Evolutionary conservation across 352 stramenopile species (phyloP).

Genomic region (Pythium sp.): DNA sequence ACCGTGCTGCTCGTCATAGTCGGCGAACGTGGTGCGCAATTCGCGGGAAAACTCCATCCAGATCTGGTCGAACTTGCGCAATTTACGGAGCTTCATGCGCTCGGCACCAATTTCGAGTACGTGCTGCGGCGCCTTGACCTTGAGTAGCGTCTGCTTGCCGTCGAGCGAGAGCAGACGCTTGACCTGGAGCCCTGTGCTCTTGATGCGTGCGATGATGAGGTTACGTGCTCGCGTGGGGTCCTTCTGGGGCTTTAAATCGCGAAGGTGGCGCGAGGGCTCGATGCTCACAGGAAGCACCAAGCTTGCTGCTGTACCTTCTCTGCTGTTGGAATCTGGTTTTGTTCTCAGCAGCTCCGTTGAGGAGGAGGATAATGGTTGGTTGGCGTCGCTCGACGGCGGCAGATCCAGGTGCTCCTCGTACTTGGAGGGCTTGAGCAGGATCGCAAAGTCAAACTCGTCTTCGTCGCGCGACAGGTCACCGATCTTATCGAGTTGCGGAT

Average conservation of each 20-base stretch:
- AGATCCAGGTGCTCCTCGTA: constrained; percentile 58
- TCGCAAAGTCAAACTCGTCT: constrained; percentile 84
- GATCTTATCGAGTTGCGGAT: constrained; percentile 27
- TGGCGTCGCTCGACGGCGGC: neutral
- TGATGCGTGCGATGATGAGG: constrained; percentile 58
- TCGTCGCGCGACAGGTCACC: constrained; percentile 66
- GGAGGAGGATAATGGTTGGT: neutral
- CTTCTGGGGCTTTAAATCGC: neutral
- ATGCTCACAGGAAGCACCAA: neutral
- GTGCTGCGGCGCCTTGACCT: constrained; percentile 64
- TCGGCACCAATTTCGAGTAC: constrained; percentile 72
- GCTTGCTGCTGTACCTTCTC: neutral
- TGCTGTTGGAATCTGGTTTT: neutral
- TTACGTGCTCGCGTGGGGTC: constrained; percentile 24
- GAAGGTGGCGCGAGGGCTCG: constrained; percentile 8
- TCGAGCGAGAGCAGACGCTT: constrained; percentile 75
- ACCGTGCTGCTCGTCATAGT: constrained; percentile 44
- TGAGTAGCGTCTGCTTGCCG: constrained; percentile 71
- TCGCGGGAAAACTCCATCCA: constrained; percentile 81
- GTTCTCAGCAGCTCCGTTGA: neutral
- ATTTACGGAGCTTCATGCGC: constrained; percentile 62
- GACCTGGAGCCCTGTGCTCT: constrained; percentile 55
- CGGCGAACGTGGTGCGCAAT: constrained; percentile 61
- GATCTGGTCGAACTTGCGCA: constrained; percentile 60
- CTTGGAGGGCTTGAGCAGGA: constrained; percentile 74